These are phyloP conservation scores for Strigomonas culicis DNA, from an alignment of 208 protist genomes.

Conservation along the genomic window DNA sequence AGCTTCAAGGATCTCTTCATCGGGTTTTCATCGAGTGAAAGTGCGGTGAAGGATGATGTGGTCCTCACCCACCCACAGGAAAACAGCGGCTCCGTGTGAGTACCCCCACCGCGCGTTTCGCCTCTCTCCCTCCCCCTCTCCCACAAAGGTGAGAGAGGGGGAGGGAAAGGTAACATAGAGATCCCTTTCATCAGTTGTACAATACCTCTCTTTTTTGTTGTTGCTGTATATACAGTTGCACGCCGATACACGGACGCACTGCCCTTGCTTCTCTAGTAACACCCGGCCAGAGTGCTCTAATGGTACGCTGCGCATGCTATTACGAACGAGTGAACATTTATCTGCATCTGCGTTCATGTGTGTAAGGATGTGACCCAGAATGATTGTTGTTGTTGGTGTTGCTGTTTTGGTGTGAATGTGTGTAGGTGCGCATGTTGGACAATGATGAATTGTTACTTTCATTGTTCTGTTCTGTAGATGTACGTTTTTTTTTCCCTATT, in stretches of 20 bases:
- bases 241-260: too few relatives aligned
- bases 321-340: too few relatives aligned
- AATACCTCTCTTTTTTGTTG: not conserved
- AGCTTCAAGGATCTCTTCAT: slow-evolving; percentile 44
- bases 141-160: too few relatives aligned
- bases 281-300: too few relatives aligned
- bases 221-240: not conserved
- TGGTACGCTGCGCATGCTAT: too few relatives aligned
- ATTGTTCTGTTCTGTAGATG: not conserved
- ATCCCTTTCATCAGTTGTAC: too few relatives aligned
- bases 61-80: not conserved
- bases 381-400: too few relatives aligned
- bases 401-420: too few relatives aligned
- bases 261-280: too few relatives aligned
- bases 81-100: slow-evolving; percentile 9
- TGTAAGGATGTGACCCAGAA: too few relatives aligned
- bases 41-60: slow-evolving; percentile 10
- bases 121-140: slow-evolving; percentile 5
- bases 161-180: too few relatives aligned
- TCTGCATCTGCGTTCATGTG: too few relatives aligned
- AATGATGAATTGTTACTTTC: not conserved
- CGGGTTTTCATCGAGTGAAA: slow-evolving; percentile 19
- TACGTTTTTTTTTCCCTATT: slow-evolving; percentile 2
- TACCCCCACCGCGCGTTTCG: not conserved
- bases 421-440: not conserved